Evolutionary conservation across 805 yeast genomes (phyloP).

Genomic region (Candida ipomoeae): DNA sequence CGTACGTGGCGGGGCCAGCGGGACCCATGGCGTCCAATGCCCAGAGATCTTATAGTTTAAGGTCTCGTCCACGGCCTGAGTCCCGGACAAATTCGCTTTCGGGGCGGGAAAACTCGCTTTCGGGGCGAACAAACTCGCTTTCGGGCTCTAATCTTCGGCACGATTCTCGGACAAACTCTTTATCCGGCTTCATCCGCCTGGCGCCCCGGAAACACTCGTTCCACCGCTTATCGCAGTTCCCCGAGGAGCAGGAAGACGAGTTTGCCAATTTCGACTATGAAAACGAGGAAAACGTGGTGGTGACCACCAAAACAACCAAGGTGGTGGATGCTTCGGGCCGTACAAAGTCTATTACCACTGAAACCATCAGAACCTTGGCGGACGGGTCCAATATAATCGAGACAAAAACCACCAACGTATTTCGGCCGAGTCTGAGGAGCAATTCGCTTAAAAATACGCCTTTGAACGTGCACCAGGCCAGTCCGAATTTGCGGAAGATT

Average conservation of each 20-base stretch:
- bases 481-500: conserved; percentile 31
- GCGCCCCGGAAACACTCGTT: neutral
- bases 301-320: conserved; percentile 47
- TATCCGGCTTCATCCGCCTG: conserved; percentile 6
- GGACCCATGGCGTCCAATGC: neutral
- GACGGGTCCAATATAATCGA: conserved; percentile 43
- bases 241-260: conserved; percentile 19
- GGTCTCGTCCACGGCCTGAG: neutral
- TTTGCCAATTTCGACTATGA: conserved; percentile 16
- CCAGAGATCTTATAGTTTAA: conserved; percentile 2
- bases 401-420: conserved; percentile 39
- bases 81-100: conserved; percentile 4
- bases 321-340: conserved; percentile 49
- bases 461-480: conserved; percentile 14
- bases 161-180: neutral
- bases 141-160: neutral
- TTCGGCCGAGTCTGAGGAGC: conserved; percentile 31
- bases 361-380: conserved; percentile 45
- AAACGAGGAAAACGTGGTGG: conserved; percentile 20
- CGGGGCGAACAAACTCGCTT: conserved; percentile 1
- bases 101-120: conserved; percentile 2
- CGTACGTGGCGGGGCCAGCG: conserved; percentile 33
- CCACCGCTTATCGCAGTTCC: conserved; percentile 4
- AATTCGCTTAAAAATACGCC: conserved; percentile 24
- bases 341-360: conserved; percentile 52